These are phyloP conservation scores for Castanea crenata DNA, from an alignment of 306 rosid genomes.

Conservation along the genomic window DNA sequence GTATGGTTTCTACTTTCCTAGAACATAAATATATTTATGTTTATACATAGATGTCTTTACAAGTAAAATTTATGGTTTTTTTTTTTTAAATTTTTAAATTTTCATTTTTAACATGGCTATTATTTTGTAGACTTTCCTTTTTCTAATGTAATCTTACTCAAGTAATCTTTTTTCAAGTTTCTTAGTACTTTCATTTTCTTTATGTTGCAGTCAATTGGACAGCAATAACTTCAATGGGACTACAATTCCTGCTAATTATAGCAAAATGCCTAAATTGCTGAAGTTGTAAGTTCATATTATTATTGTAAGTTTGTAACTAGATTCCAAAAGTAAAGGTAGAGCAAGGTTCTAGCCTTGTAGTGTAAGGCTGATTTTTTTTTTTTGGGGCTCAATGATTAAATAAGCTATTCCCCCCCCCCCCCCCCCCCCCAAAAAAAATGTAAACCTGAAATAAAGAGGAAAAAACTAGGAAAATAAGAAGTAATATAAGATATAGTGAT, in stretches of 20 bases:
- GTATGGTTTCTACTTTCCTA: slow-evolving; percentile 29
- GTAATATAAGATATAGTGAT: background rate
- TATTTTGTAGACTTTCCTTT: background rate
- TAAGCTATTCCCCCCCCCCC: background rate
- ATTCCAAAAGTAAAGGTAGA: background rate
- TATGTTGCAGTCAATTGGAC: slow-evolving; percentile 46
- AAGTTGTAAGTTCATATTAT: slow-evolving; percentile 39
- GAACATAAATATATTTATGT: background rate
- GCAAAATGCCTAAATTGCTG: slow-evolving; percentile 39
- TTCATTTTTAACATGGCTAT: background rate
- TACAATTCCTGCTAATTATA: slow-evolving; percentile 39
- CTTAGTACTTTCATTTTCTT: background rate
- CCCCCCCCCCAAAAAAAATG: background rate
- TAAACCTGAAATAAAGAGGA: background rate
- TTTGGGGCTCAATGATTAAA: background rate
- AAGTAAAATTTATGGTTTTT: background rate
- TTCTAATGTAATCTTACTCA: background rate
- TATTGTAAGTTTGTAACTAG: slow-evolving; percentile 6
- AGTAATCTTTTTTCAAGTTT: background rate
- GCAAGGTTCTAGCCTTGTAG: background rate
- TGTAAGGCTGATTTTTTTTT: background rate
- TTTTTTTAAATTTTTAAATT: background rate
- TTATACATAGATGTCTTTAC: background rate
- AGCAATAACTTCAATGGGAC: slow-evolving; percentile 43
- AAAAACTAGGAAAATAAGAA: background rate